Base-by-base conservation (phyloP, 2,329 filamentous ascomycete genomes). In the Exophiala dermatitidis region DNA sequence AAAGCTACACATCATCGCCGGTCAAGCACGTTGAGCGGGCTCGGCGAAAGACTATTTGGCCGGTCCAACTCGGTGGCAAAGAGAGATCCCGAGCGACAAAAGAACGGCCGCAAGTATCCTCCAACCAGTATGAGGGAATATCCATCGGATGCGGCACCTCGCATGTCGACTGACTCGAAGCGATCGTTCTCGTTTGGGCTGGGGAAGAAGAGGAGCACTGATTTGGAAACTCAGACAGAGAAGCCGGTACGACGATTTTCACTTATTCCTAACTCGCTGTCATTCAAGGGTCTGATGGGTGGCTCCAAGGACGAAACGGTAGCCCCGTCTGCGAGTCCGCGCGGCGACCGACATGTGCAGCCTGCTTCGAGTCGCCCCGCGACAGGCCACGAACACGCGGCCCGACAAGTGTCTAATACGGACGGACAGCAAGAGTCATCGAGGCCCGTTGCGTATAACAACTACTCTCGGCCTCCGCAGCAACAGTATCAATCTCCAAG, bases 91-190 rank as follows among this genome's bases (percentile, higher is more conserved):
- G 64, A 66, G 38, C 55, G 71, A 59, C 69, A 77, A 55, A 79
- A 77, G 52, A 65, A 69, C 53, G 72, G 76, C 59, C 82, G 88
- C 67, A 83, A 84, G 58, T 94, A 96, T 65, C 91, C 91, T 52
- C 91, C 91, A 3, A 86, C 91, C 45, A 95, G 90, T 73, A 94
- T 96, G 89, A 81, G 85, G 57, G 76, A 82, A 1, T 81, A 86
- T 69, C 74, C 81, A 4, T 77, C 78, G 45, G 76, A 75, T 33
- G 48, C 42, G 12, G 80, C 82, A 37, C 70, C 76, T 8, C 76
- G 86, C 45, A 74, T 76, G 38, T 90, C 86, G 1, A 81, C 87
- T 64, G 87, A 90, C 60, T 90, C 85, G 12, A 80, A 86, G 28
- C 81, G 84, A 43, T 89, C 86, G 0, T 85, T 87, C 65, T 84